Percentiles rank a stretch among this genome's conserved stretches.
phyloP scores from a whole-genome alignment of 306 rosid genomes.

The Quercus dentata region DNA sequence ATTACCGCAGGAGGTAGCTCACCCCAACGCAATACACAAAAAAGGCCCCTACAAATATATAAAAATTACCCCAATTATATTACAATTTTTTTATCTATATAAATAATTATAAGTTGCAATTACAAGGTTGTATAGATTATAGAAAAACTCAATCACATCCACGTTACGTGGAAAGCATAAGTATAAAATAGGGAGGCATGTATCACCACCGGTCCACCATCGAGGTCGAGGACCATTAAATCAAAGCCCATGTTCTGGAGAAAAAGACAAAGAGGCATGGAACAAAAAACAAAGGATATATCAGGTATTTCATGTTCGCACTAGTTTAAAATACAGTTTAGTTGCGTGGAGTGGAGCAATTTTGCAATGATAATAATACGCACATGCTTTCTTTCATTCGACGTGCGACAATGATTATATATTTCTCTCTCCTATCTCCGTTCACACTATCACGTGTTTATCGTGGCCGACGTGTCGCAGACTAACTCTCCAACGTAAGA shows the following conservation, averaged over 20 bases:
- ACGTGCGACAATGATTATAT: slow-evolving; percentile 1
- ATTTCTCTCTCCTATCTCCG: not conserved
- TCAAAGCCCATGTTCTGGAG: not conserved
- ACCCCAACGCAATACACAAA: too few species aligned
- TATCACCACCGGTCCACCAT: too few species aligned
- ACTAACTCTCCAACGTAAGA: too few species aligned
- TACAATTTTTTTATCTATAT: too few species aligned
- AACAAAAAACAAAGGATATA: not conserved
- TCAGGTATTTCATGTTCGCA: not conserved
- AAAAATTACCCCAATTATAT: too few species aligned
- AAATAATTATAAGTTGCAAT: too few species aligned
- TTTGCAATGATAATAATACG: not conserved
- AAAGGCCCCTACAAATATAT: too few species aligned
- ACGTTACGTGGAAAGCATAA: too few species aligned
- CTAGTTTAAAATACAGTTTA: not conserved
- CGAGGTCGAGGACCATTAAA: not conserved
- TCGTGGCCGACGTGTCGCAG: slow-evolving; percentile 4
- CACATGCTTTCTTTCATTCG: slow-evolving; percentile 3
- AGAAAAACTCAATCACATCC: too few species aligned
- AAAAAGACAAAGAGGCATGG: not conserved
- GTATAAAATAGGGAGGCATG: too few species aligned
- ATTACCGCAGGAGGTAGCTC: too few species aligned
- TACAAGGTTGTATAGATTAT: too few species aligned
- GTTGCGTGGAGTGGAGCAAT: not conserved
- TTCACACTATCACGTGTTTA: slow-evolving; percentile 11